Evolutionary conservation across 2,329 filamentous ascomycete genomes (phyloP), one percentile per base, ranked within the genome.

Genomic region (Penicillium frequentans): DNA sequence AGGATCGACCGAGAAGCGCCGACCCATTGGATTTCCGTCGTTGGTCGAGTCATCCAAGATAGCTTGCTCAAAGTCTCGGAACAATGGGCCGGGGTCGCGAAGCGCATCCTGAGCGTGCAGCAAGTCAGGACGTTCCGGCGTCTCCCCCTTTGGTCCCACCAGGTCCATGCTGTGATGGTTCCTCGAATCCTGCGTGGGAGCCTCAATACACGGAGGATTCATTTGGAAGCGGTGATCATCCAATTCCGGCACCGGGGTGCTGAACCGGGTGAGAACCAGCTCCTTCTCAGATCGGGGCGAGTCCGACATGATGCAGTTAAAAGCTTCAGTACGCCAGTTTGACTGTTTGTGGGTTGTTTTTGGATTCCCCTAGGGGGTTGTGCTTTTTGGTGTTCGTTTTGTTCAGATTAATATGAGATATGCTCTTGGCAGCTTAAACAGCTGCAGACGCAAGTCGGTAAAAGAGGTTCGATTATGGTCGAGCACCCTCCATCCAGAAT

Each of bases 41-140:
- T 71, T 68, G 31, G 60, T 64, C 23, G 73, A 76, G 52, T 96
- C 93, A 64, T 96, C 91, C 39, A 88, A 79, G 33, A 96, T 81
- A 14, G 91, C 92, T 65, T 95, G 86, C 73, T 97, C 93, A 64
- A 96, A 96, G 71, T 96, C 92, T 55, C 91, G 86, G 39, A 90
- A 82, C 61, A 77, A 79, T n/a, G 78, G 75, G n/a, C 73, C 72
- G 14, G 65, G 66, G 46, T 76, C 73, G 26, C 69, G 68, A 23
- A 82, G 71, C 3, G 74, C 76, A 62, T 81, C 77, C 56, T 80
- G 78, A 55, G 81, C 70, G 52, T 78, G 73, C 14, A 82, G 75
- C 35, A 82, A 62, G 51, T 76, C 73, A 14, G 79, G 75, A 29
- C 78, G 76, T 39, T 81, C 81, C 11, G 82, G 73, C 33, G 78